These are phyloP conservation scores for Neurospora sp. DNA, from an alignment of 495 filamentous ascomycete genomes.

Conservation along the genomic window DNA sequence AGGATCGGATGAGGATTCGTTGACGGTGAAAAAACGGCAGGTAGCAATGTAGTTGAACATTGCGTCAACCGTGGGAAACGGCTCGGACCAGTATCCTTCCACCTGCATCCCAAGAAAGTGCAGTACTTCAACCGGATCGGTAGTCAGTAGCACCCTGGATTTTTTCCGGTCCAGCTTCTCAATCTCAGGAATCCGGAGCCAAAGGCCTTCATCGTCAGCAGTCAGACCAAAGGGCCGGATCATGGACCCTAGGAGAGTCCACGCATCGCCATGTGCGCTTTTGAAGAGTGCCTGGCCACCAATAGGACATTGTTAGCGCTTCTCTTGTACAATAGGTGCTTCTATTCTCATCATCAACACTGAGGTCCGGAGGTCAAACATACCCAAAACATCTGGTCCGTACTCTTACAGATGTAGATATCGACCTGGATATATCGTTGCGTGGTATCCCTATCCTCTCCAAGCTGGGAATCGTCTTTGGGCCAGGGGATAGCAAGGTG, in stretches of 20 bases:
- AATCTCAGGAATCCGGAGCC: constrained; percentile 51
- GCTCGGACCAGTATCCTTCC: constrained; percentile 26
- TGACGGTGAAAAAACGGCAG: constrained; percentile 44
- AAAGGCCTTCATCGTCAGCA: constrained; percentile 47
- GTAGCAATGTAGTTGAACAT: constrained; percentile 45
- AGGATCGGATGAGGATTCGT: constrained; percentile 1
- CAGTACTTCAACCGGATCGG: constrained; percentile 40
- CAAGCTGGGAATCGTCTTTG: not conserved
- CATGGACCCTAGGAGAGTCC: constrained; percentile 52
- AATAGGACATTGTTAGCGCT: not conserved
- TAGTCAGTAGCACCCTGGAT: constrained; percentile 46
- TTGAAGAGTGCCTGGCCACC: constrained; percentile 38
- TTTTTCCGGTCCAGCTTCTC: constrained; percentile 45
- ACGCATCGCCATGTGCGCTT: constrained; percentile 53
- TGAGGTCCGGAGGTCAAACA: not conserved
- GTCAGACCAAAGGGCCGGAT: constrained; percentile 54
- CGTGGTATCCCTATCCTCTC: constrained; percentile 3
- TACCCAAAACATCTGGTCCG: constrained; percentile 43
- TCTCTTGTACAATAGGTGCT: not conserved
- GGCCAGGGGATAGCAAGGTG: constrained; percentile 46
- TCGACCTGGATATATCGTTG: constrained; percentile 52
- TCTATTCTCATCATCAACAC: not conserved
- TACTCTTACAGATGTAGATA: constrained; percentile 38
- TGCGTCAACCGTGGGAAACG: constrained; percentile 41
- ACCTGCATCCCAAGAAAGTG: constrained; percentile 48